Evolutionary conservation across 2,329 filamentous ascomycete genomes (phyloP).

Genomic region (Penicillium sp.): DNA sequence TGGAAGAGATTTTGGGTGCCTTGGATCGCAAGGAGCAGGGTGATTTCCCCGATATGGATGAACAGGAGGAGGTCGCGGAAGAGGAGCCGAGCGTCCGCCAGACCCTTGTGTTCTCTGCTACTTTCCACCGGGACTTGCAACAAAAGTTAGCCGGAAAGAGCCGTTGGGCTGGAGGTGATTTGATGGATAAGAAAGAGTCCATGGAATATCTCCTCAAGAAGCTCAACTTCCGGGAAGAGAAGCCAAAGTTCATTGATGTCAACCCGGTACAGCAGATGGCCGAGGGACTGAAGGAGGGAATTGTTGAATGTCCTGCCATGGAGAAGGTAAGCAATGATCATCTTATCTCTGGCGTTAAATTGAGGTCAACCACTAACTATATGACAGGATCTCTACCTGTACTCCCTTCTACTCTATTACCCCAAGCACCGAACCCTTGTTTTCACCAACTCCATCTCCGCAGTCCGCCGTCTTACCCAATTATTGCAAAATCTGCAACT

Average conservation of each 20-base stretch:
- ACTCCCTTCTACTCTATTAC: conserved; percentile 83
- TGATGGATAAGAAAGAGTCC: conserved; percentile 76
- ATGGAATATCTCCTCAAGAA: conserved; percentile 93
- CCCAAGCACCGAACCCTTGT: conserved; percentile 81
- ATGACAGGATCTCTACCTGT: conserved; percentile 82
- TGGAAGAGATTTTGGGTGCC: conserved; percentile 82
- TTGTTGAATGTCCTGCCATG: conserved; percentile 89
- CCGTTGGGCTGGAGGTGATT: conserved; percentile 61
- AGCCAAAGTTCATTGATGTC: conserved; percentile 89
- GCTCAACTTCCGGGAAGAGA: conserved; percentile 82
- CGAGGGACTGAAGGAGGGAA: conserved; percentile 79
- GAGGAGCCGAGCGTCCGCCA: conserved; percentile 64
- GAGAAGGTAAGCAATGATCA: conserved; percentile 71
- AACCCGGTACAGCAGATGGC: conserved; percentile 93
- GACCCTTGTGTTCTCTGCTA: conserved; percentile 95
- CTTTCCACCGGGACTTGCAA: conserved; percentile 89
- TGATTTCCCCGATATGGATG: conserved; percentile 37
- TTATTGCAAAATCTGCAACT: conserved; percentile 83
- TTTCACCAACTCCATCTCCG: conserved; percentile 95
- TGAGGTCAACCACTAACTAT: neutral
- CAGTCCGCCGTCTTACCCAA: conserved; percentile 83
- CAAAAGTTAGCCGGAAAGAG: conserved; percentile 85
- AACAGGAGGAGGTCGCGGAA: conserved; percentile 47
- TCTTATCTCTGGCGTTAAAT: neutral
- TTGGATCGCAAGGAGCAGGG: conserved; percentile 69